Percentiles rank a stretch among this genome's conserved stretches.
phyloP scores from a whole-genome alignment of 2,329 filamentous ascomycete species.

The Claviceps pazoutovae region DNA sequence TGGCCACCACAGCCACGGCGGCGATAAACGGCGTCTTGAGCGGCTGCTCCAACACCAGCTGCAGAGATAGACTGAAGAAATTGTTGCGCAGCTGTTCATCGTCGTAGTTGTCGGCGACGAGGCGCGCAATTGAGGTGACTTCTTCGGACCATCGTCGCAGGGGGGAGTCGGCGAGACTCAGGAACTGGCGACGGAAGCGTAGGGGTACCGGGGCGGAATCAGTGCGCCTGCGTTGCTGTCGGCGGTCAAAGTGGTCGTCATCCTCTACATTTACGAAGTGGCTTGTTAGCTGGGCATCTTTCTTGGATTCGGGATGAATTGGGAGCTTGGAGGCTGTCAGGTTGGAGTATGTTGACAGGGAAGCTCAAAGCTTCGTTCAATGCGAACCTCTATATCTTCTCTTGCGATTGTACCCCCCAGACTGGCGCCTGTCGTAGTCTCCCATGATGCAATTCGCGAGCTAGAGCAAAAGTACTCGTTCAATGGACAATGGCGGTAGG shows the following conservation, averaged over 20 bases:
- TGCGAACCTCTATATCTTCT: conserved; percentile 62
- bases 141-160: conserved; percentile 68
- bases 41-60: conserved; percentile 78
- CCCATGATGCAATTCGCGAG: conserved; percentile 24
- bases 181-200: conserved; percentile 62
- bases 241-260: conserved; percentile 64
- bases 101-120: conserved; percentile 73
- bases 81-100: conserved; percentile 61
- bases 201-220: conserved; percentile 55
- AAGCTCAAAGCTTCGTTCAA: neutral
- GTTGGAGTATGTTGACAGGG: no score
- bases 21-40: conserved; percentile 96
- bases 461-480: neutral
- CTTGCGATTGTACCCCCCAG: conserved; percentile 50
- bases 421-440: conserved; percentile 43
- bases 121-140: conserved; percentile 57
- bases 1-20: conserved; percentile 65
- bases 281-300: conserved; percentile 1
- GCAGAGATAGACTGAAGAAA: conserved; percentile 60
- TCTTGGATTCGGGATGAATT: no score
- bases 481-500: neutral
- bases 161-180: conserved; percentile 70
- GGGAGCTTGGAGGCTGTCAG: no score
- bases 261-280: conserved; percentile 31
- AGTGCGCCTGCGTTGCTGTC: conserved; percentile 58